Evolutionary conservation across 495 filamentous ascomycete genomes (phyloP).

Genomic region (Aspergillus panamensis): DNA sequence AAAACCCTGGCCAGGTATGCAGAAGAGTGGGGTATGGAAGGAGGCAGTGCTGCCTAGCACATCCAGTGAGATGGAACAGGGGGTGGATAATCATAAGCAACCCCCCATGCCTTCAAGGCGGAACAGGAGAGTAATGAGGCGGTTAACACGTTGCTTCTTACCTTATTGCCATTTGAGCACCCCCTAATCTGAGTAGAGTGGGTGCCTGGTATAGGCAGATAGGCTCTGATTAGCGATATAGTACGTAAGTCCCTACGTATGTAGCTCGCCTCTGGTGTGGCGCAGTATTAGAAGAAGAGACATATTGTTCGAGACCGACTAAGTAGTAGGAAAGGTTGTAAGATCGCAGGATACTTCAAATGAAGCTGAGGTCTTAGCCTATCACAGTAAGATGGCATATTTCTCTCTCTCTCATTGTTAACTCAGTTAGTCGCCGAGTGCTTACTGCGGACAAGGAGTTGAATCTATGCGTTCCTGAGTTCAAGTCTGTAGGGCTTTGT

Average conservation of each 20-base stretch:
- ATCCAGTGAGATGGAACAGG: neutral
- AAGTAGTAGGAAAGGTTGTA: neutral
- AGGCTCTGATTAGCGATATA: neutral
- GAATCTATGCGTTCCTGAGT: constrained; percentile 1
- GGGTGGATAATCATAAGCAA: neutral
- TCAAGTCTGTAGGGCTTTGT: neutral
- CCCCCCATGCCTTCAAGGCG: neutral
- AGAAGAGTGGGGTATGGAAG: constrained; percentile 5
- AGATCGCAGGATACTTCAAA: neutral
- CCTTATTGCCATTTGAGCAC: too few relatives aligned
- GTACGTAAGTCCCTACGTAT: neutral
- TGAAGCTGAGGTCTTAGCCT: neutral
- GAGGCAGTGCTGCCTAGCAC: constrained; percentile 8
- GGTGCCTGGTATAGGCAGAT: neutral
- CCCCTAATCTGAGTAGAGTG: neutral
- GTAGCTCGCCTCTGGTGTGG: neutral
- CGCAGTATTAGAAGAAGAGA: neutral
- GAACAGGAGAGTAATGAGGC: neutral
- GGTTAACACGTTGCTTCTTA: neutral
- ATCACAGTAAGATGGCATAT: neutral
- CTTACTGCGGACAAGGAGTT: neutral
- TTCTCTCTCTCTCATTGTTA: neutral
- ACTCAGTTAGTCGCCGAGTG: neutral
- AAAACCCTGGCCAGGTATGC: neutral
- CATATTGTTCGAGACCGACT: neutral